Evolutionary conservation across 257 asterid species (phyloP).

Genomic region (Solanum neorickii): DNA sequence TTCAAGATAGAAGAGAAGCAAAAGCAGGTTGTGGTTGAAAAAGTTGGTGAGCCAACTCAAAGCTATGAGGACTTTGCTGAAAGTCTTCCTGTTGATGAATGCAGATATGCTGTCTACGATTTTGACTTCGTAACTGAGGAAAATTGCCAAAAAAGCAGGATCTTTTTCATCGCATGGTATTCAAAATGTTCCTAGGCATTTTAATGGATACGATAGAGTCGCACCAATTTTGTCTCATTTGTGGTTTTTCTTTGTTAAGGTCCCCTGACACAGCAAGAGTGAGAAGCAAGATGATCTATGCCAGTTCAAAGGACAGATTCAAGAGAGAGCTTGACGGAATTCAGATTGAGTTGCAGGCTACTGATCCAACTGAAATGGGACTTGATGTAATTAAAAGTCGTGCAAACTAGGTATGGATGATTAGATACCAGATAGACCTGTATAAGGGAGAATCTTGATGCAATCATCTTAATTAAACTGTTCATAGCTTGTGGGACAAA

Average conservation of each 20-base stretch:
- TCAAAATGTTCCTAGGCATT: neutral
- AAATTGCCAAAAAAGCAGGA: slow-evolving; percentile 1
- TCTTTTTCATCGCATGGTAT: slow-evolving; percentile 55
- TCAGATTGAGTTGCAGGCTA: slow-evolving; percentile 52
- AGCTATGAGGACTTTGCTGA: neutral
- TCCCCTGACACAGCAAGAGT: slow-evolving; percentile 49
- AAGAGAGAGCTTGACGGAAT: slow-evolving; percentile 43
- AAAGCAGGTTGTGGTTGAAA: neutral
- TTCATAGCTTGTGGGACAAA: slow-evolving; percentile 18
- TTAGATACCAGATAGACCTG: neutral
- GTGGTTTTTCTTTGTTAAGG: slow-evolving; percentile 14
- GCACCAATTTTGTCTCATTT: neutral
- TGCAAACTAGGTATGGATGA: slow-evolving; percentile 16
- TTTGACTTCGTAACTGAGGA: neutral
- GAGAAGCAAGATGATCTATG: slow-evolving; percentile 56
- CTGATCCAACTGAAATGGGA: slow-evolving; percentile 62
- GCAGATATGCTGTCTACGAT: neutral
- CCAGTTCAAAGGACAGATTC: slow-evolving; percentile 34
- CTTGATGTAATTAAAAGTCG: slow-evolving; percentile 54
- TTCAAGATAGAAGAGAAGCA: neutral
- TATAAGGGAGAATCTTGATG: neutral
- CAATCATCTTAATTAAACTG: slow-evolving; percentile 8
- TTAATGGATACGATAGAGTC: neutral
- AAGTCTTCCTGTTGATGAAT: neutral
- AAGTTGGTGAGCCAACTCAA: neutral